A percentile compares a stretch with the other conserved stretches of the same genome.
These are phyloP conservation scores for Trichoderma atrobrunneum DNA, from an alignment of 2,329 filamentous ascomycete genomes.

Conservation along the genomic window DNA sequence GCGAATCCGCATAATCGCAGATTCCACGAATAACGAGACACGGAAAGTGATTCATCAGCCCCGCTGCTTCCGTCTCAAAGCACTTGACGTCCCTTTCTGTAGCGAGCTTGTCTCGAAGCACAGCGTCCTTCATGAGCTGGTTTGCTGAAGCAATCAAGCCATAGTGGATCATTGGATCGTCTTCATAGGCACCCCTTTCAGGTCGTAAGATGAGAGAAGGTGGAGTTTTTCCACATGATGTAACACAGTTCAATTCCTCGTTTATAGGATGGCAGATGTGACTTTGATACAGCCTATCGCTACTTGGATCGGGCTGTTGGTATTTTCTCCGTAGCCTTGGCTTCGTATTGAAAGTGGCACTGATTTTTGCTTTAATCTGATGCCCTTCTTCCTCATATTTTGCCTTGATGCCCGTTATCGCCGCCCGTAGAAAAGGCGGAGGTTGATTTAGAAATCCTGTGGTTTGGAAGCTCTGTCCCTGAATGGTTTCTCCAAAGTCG, in stretches of 20 bases:
- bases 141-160: neutral
- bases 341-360: neutral
- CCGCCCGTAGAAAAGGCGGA: neutral
- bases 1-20: neutral
- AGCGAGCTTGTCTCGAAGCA: neutral
- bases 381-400: neutral
- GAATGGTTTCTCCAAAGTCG: neutral
- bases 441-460: neutral
- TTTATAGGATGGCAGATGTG: neutral
- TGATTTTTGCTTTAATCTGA: neutral
- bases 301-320: neutral
- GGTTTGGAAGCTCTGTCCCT: neutral
- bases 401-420: rapidly evolving
- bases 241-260: rapidly evolving
- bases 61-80: neutral
- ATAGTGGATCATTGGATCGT: neutral
- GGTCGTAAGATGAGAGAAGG: neutral
- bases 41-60: neutral
- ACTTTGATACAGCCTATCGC: neutral
- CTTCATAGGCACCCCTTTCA: neutral
- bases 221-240: neutral
- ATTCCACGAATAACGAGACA: neutral
- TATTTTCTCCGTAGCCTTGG: neutral
- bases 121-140: neutral
- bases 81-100: neutral